Conservation (phyloP, 306 rosid species). For the Acmispon strigosus region DNA sequence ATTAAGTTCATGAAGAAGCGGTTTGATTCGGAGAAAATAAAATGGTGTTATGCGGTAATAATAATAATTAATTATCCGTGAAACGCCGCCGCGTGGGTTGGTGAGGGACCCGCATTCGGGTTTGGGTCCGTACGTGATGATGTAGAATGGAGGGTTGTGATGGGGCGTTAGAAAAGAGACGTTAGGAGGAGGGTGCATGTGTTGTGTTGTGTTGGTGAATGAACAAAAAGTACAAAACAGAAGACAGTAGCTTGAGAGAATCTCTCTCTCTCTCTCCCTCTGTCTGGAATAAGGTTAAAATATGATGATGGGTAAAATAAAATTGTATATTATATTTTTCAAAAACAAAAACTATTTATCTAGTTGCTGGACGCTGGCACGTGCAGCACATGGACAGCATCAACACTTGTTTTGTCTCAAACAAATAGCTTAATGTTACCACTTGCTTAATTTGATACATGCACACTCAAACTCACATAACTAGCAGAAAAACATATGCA, state of each 20-base stretch:
- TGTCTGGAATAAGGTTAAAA: background rate
- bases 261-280: conserved; percentile 35
- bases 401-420: background rate
- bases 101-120: background rate
- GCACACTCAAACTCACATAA: too few relatives aligned
- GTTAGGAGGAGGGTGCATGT: background rate
- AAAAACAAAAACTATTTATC: too few relatives aligned
- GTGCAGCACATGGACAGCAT: conserved; percentile 4
- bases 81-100: background rate
- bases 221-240: too few relatives aligned
- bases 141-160: conserved; percentile 9
- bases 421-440: background rate
- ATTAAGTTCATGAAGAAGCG: background rate
- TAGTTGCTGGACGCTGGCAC: background rate
- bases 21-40: background rate
- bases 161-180: background rate
- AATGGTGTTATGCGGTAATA: background rate
- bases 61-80: background rate
- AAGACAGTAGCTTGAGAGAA: background rate
- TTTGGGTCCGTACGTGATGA: background rate
- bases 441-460: too few relatives aligned
- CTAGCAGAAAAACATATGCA: too few relatives aligned
- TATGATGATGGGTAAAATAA: background rate
- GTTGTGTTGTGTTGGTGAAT: background rate
- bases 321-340: background rate